phyloP scores from a whole-genome alignment of 495 filamentous ascomycete genomes.

The Aspergillus wentii region DNA sequence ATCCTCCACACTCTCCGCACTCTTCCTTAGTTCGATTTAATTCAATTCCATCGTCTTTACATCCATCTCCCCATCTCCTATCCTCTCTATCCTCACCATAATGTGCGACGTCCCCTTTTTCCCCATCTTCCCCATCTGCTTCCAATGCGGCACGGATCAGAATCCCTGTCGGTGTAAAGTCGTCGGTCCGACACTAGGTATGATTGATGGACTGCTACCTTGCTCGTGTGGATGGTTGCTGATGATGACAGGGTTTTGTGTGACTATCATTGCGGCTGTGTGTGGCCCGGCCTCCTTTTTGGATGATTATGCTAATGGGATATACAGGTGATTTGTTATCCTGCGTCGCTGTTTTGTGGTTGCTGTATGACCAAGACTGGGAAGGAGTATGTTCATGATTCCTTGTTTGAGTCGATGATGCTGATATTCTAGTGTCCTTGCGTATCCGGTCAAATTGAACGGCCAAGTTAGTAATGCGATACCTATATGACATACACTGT shows the following conservation, averaged over 20 bases:
- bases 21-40: too few species aligned
- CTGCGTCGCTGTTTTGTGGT: conserved; percentile 54
- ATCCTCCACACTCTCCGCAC: too few species aligned
- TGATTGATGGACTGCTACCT: conserved; percentile 3
- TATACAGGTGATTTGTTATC: conserved; percentile 51
- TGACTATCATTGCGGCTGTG: conserved; percentile 48
- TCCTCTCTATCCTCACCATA: neutral
- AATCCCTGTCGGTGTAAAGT: conserved; percentile 61
- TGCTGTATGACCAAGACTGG: conserved; percentile 53
- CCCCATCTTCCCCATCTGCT: conserved; percentile 45
- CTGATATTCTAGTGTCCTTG: conserved; percentile 42
- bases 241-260: conserved; percentile 31
- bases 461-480: conserved; percentile 49
- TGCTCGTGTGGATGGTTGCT: neutral
- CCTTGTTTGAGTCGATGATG: neutral
- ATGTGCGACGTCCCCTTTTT: conserved; percentile 38
- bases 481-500: conserved; percentile 30
- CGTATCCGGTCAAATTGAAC: conserved; percentile 50
- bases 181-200: conserved; percentile 55
- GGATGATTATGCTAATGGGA: conserved; percentile 2
- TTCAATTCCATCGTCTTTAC: too few species aligned
- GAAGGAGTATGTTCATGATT: conserved; percentile 41
- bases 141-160: conserved; percentile 53
- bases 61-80: neutral
- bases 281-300: conserved; percentile 13